Evolutionary conservation across 768 basidiomycete species (phyloP).

Genomic region (Kwoniella heveanensis): DNA sequence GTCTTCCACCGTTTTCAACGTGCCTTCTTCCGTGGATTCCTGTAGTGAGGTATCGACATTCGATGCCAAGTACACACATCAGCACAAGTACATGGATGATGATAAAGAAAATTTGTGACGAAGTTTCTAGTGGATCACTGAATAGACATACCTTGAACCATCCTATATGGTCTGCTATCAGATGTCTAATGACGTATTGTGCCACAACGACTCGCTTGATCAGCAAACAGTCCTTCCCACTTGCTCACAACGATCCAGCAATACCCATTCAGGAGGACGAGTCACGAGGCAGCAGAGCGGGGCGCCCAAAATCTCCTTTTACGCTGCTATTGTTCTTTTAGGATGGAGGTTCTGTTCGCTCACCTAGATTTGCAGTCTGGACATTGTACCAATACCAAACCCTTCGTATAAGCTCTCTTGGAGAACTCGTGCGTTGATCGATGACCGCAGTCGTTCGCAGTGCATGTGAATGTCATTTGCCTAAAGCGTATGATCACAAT

Average conservation of each 20-base stretch:
- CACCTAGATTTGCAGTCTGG: conserved; percentile 86
- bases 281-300: too few relatives aligned
- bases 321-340: too few relatives aligned
- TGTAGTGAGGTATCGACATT: too few relatives aligned
- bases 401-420: conserved; percentile 77
- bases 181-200: too few relatives aligned
- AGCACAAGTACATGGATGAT: too few relatives aligned
- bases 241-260: too few relatives aligned
- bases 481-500: conserved; percentile 22
- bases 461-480: conserved; percentile 56
- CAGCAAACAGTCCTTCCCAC: not conserved
- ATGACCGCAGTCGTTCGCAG: conserved; percentile 62
- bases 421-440: conserved; percentile 89
- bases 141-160: conserved; percentile 54
- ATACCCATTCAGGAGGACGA: too few relatives aligned
- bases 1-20: conserved; percentile 78
- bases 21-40: conserved; percentile 58
- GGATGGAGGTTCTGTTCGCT: conserved; percentile 36
- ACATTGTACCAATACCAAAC: conserved; percentile 88
- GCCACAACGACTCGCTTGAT: too few relatives aligned
- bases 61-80: too few relatives aligned
- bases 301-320: too few relatives aligned
- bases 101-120: too few relatives aligned
- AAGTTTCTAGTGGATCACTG: not conserved
- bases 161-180: conserved; percentile 56